These are phyloP conservation scores for Cerrena zonata DNA, from an alignment of 1,284 basidiomycete genomes.

Conservation along the genomic window DNA sequence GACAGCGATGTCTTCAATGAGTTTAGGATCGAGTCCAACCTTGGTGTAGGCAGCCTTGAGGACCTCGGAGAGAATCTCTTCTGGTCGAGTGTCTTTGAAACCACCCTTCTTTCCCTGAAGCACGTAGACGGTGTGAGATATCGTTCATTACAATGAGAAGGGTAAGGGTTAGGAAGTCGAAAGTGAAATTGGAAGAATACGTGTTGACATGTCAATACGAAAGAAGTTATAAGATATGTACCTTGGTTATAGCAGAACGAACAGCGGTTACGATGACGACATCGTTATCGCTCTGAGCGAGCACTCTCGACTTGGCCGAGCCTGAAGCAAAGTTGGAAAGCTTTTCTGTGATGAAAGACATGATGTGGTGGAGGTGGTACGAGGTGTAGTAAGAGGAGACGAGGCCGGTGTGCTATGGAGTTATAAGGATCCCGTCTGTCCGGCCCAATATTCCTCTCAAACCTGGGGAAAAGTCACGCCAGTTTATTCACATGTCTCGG, in stretches of 20 bases:
- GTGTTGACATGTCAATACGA: neutral
- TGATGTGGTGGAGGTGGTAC: constrained; percentile 1
- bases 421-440: too few relatives aligned
- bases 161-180: neutral
- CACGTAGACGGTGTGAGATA: neutral
- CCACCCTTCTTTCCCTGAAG: constrained; percentile 80
- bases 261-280: constrained; percentile 88
- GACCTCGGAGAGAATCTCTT: constrained; percentile 83
- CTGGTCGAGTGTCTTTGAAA: constrained; percentile 89
- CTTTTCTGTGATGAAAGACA: constrained; percentile 18
- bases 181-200: neutral
- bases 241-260: constrained; percentile 88
- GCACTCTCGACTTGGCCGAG: constrained; percentile 42
- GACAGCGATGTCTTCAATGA: constrained; percentile 86
- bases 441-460: too few relatives aligned
- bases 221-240: constrained; percentile 24
- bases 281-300: constrained; percentile 67
- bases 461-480: too few relatives aligned
- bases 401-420: too few relatives aligned
- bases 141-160: neutral
- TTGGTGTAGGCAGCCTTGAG: constrained; percentile 68
- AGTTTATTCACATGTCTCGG: too few relatives aligned
- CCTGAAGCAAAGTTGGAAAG: constrained; percentile 21
- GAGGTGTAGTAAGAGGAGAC: neutral
- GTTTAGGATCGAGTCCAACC: constrained; percentile 67